Evolutionary conservation across 345 rosid species (phyloP), one percentile per base, ranked within the genome.

Genomic region (Gossypium arboreum): DNA sequence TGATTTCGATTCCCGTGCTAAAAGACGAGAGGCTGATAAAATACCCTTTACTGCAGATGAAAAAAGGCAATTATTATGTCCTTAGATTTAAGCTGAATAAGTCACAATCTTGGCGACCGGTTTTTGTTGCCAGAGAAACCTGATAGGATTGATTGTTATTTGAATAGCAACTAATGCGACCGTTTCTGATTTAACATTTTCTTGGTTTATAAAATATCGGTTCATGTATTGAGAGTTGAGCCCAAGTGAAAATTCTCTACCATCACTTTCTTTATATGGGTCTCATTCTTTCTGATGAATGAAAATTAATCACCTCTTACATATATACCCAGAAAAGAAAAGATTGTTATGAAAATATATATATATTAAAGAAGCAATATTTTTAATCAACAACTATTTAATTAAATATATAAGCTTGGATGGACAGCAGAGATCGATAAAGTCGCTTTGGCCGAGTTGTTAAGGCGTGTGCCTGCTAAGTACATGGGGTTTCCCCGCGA

Each of bases 381-480:
- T 34, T 34, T 34, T 34, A 34, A 34, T 34, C 41, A 34, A 34
- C 41, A 34, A 34, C 41, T 34, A 34, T 0, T 29, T 29, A 4
- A 34, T 34, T 4, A 34, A 27, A 3, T 34, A 34, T 0, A 0
- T 34, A 0, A 4, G 0, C 6, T 4, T 34, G 0, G 6, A 34
- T 34, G 6, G 0, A 29, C 5, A 3, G 0, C 1, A 0, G 0
- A 0, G 5, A 3, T 29, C 0, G 1, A 0, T 5, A 13, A 17
- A 55, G 54, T 66, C 71, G 91, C 91, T 87, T 90, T 87, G 90
- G 89, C 92, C 87, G 87, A 88, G 91, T 88, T 89, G 92, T 90
- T 88, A 90, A 86, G 94, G 91, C 86, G 88, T 86, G 89, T 88
- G 92, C 94, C 90, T 86, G 90, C 91, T 85, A 88, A 88, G 83